Conservation (phyloP, 768 basidiomycete genomes). For the Pleurotus platypus region DNA sequence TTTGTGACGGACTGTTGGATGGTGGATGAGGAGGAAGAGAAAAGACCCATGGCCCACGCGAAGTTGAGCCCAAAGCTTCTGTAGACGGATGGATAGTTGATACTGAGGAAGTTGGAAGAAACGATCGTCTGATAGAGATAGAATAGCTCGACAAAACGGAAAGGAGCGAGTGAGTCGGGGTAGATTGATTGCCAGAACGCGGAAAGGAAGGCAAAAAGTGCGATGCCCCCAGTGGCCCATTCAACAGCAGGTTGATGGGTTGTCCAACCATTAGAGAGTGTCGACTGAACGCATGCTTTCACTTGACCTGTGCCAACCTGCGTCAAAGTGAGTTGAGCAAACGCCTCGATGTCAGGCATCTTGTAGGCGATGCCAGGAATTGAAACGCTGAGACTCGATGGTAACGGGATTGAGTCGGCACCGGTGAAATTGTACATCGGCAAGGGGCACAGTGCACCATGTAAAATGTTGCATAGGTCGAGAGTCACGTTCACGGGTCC, state of each 20-base stretch:
- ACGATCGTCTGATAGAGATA: constrained; percentile 85
- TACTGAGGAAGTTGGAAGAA: constrained; percentile 69
- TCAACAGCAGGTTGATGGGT: constrained; percentile 69
- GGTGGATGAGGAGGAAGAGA: constrained; percentile 48
- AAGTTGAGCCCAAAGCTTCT: constrained; percentile 83
- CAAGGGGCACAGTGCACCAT: constrained; percentile 79
- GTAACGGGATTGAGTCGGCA: constrained; percentile 63
- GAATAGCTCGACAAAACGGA: constrained; percentile 78
- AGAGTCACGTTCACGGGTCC: constrained; percentile 80
- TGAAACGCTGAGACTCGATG: constrained; percentile 52
- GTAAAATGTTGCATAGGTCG: constrained; percentile 76
- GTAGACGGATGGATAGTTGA: constrained; percentile 88
- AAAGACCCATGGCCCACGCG: constrained; percentile 81
- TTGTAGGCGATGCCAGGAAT: constrained; percentile 81
- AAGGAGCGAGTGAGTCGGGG: constrained; percentile 59
- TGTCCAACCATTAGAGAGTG: constrained; percentile 89
- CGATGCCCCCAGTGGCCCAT: constrained; percentile 71
- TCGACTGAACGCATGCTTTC: constrained; percentile 89
- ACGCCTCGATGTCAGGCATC: constrained; percentile 91
- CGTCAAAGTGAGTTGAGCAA: constrained; percentile 71
- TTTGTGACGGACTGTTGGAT: constrained; percentile 77
- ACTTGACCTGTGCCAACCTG: constrained; percentile 67
- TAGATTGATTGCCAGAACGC: constrained; percentile 57
- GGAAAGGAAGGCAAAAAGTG: constrained; percentile 59
- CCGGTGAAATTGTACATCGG: constrained; percentile 89